phyloP scores from a whole-genome alignment of 164 flowering plant genomes.

The Dillenia turbinata region DNA sequence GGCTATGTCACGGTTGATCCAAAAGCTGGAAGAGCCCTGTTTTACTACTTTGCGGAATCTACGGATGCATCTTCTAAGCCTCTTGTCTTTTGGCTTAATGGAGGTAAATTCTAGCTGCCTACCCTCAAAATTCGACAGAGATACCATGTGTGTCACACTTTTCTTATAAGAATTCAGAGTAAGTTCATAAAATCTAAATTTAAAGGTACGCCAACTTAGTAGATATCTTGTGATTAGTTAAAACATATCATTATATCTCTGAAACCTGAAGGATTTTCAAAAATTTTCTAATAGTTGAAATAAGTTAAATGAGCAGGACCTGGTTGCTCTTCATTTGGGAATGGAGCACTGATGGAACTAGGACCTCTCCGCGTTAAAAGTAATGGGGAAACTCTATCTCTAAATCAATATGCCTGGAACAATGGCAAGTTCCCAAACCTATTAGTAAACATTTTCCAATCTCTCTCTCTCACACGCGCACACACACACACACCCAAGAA shows the following conservation, averaged over 20 bases:
- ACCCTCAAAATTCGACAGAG: too few species aligned
- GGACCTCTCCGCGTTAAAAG: slow-evolving; percentile 36
- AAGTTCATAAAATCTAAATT: too few species aligned
- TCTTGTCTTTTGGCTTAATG: slow-evolving; percentile 4
- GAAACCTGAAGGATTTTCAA: too few species aligned
- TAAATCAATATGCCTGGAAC: slow-evolving; percentile 26
- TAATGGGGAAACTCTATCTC: slow-evolving; percentile 27
- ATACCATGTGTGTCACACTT: too few species aligned
- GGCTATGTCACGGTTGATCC: slow-evolving; percentile 1
- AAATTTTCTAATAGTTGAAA: not conserved
- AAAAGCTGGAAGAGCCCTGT: not conserved
- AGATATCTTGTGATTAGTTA: too few species aligned
- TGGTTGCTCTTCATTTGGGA: slow-evolving; percentile 36
- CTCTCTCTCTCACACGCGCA: not conserved
- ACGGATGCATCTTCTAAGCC: slow-evolving; percentile 1
- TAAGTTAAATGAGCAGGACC: slow-evolving; percentile 22
- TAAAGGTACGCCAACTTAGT: too few species aligned
- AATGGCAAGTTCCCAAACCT: slow-evolving; percentile 12
- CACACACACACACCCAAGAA: not conserved
- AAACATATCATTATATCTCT: too few species aligned
- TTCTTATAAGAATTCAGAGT: too few species aligned
- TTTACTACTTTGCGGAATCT: slow-evolving; percentile 2
- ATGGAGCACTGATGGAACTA: slow-evolving; percentile 27
- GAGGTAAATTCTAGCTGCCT: not conserved
- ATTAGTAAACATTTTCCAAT: too few species aligned